Base-by-base conservation (phyloP, 129 eudicot species). In the Tagetes erecta region DNA sequence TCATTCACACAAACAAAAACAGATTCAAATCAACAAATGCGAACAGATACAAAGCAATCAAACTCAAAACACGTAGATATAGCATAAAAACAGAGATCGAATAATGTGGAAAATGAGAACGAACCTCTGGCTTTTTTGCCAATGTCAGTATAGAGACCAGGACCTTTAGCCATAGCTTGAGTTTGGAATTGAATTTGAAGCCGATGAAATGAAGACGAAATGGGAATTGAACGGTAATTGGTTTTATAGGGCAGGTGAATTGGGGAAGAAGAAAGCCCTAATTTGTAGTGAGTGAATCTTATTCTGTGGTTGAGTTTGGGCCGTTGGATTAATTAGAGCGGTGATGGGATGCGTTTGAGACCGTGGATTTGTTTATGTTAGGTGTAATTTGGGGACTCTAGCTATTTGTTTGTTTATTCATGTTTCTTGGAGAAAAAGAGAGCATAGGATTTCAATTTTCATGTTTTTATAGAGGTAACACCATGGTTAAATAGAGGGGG, bases 61-160 rank as follows among this genome's bases (percentile, higher is more conserved):
- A 45, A 59, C 57, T 53, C 73, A 8, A 30, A 64, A 68, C 20
- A 46, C 8, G 57, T 5, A 60, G 8, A 9, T 6, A 60, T 31
- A 67, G 31, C 27, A 1, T 40, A 46, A 42, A 8, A n/a, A 8
- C 10, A 53, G 1, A 30, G 3, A 56, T 6, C 46, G 56, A 58
- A 46, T 8, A 36, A 67, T 51, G 42, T 38, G n/a, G 3, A 8
- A 47, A 57, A 0, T 68, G 52, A 41, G 33, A 59, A 4, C 40
- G 42, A 36, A 92, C 97, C 97, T 90, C 92, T 57, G 33, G 98
- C 85, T 64, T 72, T 83, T 72, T 87, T 90, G 88, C 96, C 98
- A 53, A 92, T 92, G 70, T 84, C 92, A 6, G 90, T 47, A 86
- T 92, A 92, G 49, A 90, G 95, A 68, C 98, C 98, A 33, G 98